Evolutionary conservation across 83 land plant species (phyloP), one percentile per base, ranked within the genome.

Genomic region (Larix sibirica): DNA sequence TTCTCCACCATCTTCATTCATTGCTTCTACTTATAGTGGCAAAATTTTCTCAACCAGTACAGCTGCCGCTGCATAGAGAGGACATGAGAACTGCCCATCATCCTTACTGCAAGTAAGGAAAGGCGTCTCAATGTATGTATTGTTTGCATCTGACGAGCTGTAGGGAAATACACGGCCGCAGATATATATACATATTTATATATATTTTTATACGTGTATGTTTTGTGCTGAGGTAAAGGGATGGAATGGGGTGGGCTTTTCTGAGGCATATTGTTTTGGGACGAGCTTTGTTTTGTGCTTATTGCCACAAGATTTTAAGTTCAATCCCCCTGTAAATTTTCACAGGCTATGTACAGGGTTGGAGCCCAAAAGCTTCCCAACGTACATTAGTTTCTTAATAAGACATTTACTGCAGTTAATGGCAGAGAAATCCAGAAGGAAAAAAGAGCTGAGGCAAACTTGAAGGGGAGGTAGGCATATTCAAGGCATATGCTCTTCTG

Each of bases 151-250:
- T 73, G 77, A 73, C 40, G 77, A 73, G 77, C 77, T 73, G 77
- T 40, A 73, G 77, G 56, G 20, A 73, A 44, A 73, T 73, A 40
- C 44, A 9, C 77, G 77, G 77, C 77, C 77, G 77, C 77, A 73
- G 77, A 73, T 73, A 40, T 20, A 73, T 33, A 70, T 73, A 42
- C 9, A 8, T 73, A 50, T n/a, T 38, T 73, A 42, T 73, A 44
- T 73, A 42, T 73, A 44, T 73, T 40, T 71, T 17, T 73, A 73
- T 73, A 73, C 77, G 42, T 10, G 13, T 73, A 73, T 36, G 44
- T 17, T 69, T 69, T 21, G 44, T 73, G 77, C 77, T 9, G 24
- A 40, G 23, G 77, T 50, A 42, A 73, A 17, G 77, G 24, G 4
- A 73, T 7, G 47, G 56, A 40, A 42, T 42, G n/a, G 56, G n/a